Evolutionary conservation across 2,329 filamentous ascomycete species (phyloP).

Genomic region (Helminthosporium solani): DNA sequence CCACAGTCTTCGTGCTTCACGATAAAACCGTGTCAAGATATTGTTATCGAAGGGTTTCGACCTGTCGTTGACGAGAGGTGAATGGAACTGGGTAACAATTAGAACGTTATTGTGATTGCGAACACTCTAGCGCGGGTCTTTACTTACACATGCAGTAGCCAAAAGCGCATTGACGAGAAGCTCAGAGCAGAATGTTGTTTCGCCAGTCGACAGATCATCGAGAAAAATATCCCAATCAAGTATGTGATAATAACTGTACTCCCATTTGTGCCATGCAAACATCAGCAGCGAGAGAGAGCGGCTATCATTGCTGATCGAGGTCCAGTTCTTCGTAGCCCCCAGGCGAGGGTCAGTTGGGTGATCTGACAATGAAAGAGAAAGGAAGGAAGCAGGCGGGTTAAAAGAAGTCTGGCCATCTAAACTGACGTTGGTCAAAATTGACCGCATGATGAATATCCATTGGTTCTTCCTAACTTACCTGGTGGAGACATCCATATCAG

Average conservation of each 20-base stretch:
- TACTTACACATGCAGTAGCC: constrained; percentile 33
- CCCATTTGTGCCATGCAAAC: constrained; percentile 27
- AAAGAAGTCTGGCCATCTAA: constrained; percentile 24
- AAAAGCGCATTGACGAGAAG: constrained; percentile 34
- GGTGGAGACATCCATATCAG: constrained; percentile 27
- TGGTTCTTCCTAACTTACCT: constrained; percentile 19
- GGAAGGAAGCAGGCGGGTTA: constrained; percentile 20
- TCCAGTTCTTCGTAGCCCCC: constrained; percentile 23
- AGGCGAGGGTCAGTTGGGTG: constrained; percentile 21
- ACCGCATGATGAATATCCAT: constrained; percentile 2
- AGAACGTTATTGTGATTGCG: background rate
- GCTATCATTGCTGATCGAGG: constrained; percentile 20
- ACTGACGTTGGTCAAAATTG: constrained; percentile 33
- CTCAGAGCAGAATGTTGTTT: constrained; percentile 30
- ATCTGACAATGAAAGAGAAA: constrained; percentile 1
- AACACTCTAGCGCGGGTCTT: background rate
- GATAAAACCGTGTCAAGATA: constrained; percentile 29
- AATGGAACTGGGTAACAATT: constrained; percentile 23
- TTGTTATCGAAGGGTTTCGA: constrained; percentile 29
- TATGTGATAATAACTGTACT: constrained; percentile 32
- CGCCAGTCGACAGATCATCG: constrained; percentile 26
- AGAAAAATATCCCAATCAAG: constrained; percentile 34
- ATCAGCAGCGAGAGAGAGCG: constrained; percentile 25
- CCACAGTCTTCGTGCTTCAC: constrained; percentile 32
- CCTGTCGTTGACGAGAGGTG: constrained; percentile 26